Base-by-base conservation (phyloP, 306 rosid genomes). In the Trifolium fragiferum region DNA sequence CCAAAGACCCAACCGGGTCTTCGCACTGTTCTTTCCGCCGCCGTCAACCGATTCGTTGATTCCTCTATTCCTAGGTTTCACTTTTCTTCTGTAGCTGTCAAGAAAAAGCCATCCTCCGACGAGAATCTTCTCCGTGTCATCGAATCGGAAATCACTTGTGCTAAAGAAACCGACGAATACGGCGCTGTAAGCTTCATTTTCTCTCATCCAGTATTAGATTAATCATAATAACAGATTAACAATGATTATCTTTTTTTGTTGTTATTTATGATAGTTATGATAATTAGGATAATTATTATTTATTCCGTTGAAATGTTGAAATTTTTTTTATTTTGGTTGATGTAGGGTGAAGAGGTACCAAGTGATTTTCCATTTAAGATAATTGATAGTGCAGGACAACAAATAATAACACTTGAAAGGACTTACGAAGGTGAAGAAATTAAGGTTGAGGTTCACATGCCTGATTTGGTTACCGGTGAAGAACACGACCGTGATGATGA, bases 401-500 rank as follows among this genome's bases (percentile, higher is more conserved):
- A 90, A 41, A 78, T 77, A 23, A 54, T 92, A 78, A 90, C 63
- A n/a, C 91, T 94, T 65, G 86, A 83, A 50, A 86, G 99, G 76
- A 84, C 76, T 12, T 89, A 92, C 70, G 87, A 90, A 75, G 97
- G 78, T 55, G 99, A 94, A 83, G 87, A 81, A 20, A 90, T 94
- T 33, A 82, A 71, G 41, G 97, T 94, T 58, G 96, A 88, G 75
- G 96, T 94, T 86, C 92, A 90, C 75, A 94, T 90, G 99, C 92
- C 96, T 74, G 89, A 87, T 87, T 78, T 94, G 60, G 90, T 94
- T 25, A 83, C 96, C 0, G 99, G 96, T 8, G 93, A 85, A 58
- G 70, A 78, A 3, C 10, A 37, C 2, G 40, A 37, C 8, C 19
- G 43, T 19, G 61, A 71, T 0, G 68, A 82, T 11, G 68, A 73